These are phyloP conservation scores for Cercospora sp. DNA, from an alignment of 2,329 filamentous ascomycete species.

Conservation along the genomic window DNA sequence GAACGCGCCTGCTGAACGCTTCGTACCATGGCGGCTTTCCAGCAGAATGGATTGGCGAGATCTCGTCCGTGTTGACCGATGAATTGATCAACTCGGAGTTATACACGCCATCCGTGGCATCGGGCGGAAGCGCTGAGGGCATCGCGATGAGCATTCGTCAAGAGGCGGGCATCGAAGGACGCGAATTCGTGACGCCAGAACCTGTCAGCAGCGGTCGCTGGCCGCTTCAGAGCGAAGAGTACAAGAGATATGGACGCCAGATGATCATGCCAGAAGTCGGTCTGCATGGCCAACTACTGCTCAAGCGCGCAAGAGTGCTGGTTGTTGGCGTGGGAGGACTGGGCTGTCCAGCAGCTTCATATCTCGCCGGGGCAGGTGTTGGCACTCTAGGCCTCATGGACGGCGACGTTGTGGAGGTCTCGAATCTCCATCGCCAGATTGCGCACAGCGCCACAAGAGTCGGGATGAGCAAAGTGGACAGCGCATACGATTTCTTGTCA, in stretches of 20 bases:
- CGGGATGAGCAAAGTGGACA: slow-evolving; percentile 78
- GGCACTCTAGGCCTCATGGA: slow-evolving; percentile 83
- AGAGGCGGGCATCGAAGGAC: slow-evolving; percentile 21
- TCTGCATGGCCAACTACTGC: slow-evolving; percentile 71
- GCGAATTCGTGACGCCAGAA: slow-evolving; percentile 24
- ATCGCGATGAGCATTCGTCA: slow-evolving; percentile 29
- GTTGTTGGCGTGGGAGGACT: slow-evolving; percentile 86
- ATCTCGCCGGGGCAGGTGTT: slow-evolving; percentile 85
- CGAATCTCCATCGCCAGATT: slow-evolving; percentile 91
- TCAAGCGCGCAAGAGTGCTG: slow-evolving; percentile 71
- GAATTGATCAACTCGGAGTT: slow-evolving; percentile 20
- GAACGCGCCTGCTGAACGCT: slow-evolving; percentile 32
- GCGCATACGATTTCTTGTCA: slow-evolving; percentile 52
- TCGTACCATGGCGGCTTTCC: slow-evolving; percentile 44
- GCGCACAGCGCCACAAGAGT: slow-evolving; percentile 72
- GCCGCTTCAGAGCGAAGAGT: slow-evolving; percentile 72
- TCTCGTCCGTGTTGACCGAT: slow-evolving; percentile 41
- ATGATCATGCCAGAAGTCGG: slow-evolving; percentile 85
- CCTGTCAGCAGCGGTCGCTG: slow-evolving; percentile 49
- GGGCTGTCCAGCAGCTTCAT: slow-evolving; percentile 89
- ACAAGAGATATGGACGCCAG: slow-evolving; percentile 84
- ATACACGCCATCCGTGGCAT: slow-evolving; percentile 18
- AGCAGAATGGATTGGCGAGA: slow-evolving; percentile 47
- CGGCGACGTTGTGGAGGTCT: slow-evolving; percentile 81
- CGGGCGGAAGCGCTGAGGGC: slow-evolving; percentile 19